Evolutionary conservation across 2,329 filamentous ascomycete species (phyloP).

Genomic region (Westerdykella ornata): DNA sequence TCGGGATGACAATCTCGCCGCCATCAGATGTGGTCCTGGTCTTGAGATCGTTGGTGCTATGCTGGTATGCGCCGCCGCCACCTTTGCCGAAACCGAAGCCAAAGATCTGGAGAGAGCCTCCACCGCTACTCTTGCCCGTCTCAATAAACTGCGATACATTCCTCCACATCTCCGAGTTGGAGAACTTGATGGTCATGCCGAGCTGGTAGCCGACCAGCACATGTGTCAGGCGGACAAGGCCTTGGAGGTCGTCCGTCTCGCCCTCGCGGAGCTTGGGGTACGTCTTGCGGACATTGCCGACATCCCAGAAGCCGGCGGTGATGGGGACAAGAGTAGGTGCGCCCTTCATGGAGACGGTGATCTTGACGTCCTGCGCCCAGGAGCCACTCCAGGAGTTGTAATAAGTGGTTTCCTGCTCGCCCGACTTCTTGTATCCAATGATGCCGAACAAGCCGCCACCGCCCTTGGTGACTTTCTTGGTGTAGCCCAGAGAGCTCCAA

Average conservation of each 20-base stretch:
- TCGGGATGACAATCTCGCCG: constrained; percentile 2
- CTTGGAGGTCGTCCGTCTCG: constrained; percentile 4
- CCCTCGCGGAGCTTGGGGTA: constrained; percentile 5
- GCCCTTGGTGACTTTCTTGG: background rate
- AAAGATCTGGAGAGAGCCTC: constrained; percentile 3
- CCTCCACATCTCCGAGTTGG: constrained; percentile 5
- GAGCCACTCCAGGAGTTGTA: constrained; percentile 4
- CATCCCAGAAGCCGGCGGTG: constrained; percentile 6
- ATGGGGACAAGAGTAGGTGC: constrained; percentile 4
- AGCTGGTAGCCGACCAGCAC: constrained; percentile 5
- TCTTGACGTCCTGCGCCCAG: constrained; percentile 1
- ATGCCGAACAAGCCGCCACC: constrained; percentile 3
- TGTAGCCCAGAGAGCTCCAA: constrained; percentile 5
- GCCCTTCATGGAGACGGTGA: constrained; percentile 5
- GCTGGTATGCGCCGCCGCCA: constrained; percentile 1
- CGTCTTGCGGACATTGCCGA: constrained; percentile 3
- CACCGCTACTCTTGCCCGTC: constrained; percentile 1
- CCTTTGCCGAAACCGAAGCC: constrained; percentile 5
- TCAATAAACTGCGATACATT: constrained; percentile 6
- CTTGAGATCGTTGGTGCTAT: constrained; percentile 4
- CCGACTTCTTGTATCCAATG: constrained; percentile 1
- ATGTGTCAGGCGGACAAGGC: constrained; percentile 5
- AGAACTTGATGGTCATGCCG: constrained; percentile 3
- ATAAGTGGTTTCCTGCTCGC: background rate
- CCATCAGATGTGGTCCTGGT: constrained; percentile 2